Evolutionary conservation across 163 green algal species (phyloP).

Genomic region (Prototheca stagnorum): DNA sequence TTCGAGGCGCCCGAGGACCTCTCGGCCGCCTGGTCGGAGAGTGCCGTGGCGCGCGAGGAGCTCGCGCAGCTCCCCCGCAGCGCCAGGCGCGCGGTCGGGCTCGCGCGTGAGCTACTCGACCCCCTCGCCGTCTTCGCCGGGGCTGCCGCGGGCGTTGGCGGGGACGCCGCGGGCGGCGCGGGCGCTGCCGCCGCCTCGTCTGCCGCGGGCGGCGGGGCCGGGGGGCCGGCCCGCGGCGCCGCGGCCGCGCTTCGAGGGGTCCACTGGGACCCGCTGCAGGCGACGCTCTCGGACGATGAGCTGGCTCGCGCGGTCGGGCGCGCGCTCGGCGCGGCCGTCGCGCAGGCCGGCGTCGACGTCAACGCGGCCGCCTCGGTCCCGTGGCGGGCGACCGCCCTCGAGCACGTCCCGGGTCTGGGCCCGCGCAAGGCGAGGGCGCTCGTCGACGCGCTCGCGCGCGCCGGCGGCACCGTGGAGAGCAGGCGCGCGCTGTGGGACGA

Average conservation of each 20-base stretch:
- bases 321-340: constrained; percentile 28
- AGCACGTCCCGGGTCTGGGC: constrained; percentile 69
- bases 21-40: constrained; percentile 55
- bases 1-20: constrained; percentile 48
- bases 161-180: background rate
- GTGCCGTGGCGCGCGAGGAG: constrained; percentile 36
- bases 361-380: constrained; percentile 49
- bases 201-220: too few species aligned
- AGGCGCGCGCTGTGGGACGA: constrained; percentile 31
- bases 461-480: constrained; percentile 23
- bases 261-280: constrained; percentile 60
- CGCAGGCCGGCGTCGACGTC: constrained; percentile 70
- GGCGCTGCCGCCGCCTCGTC: background rate
- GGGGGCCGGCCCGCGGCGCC: too few species aligned
- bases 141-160: constrained; percentile 15
- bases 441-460: constrained; percentile 30
- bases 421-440: constrained; percentile 61
- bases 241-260: constrained; percentile 54
- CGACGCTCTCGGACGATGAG: constrained; percentile 32
- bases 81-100: constrained; percentile 54
- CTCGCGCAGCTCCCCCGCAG: constrained; percentile 32
- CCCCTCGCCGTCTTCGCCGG: constrained; percentile 57
- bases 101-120: constrained; percentile 63
- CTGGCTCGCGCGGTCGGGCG: constrained; percentile 23
- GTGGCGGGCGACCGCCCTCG: constrained; percentile 52